Base-by-base conservation (phyloP, 805 yeast genomes). In the Blastobotrys attinorum region DNA sequence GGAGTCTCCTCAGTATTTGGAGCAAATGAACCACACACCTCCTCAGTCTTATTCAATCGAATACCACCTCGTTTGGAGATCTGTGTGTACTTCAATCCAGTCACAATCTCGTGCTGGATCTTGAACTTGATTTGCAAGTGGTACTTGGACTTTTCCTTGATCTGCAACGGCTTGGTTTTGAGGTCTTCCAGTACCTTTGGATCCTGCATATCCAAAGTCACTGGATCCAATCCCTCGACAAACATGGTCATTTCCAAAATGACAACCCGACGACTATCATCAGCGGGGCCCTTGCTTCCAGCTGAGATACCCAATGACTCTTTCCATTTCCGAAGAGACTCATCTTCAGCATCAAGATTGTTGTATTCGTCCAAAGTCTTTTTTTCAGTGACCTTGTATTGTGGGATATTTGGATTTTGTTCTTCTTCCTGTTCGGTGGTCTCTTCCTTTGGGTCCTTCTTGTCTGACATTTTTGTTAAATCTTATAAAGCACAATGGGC, bases 291-390 rank as follows among this genome's bases (percentile, higher is more conserved):
- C 79, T 79, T 11, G 84, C 89, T 50, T 47, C 78, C 79, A 40
- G 78, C 64, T 8, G 48, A 34, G n/a, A 88, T 67, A 0, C 97
- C 97, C 25, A 88, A 67, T 1, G 95, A 83, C 45, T 79, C 84
- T 63, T 89, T 89, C 97, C 97, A 88, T 63, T 84, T 85, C 49
- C 82, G 84, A 50, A 88, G 70, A 15, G 94, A 82, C 63, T 86
- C 96, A 61, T 88, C 97, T 54, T 87, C 83, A 10, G 90, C 90
- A 59, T 88, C 97, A 52, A 88, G 65, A 45, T 80, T 73, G 44
- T 81, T 77, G 63, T 88, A 88, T 60, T 88, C 96, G 35, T 76
- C 87, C 34, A 88, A 73, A 15, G 94, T 82, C 59, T 87, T 87
- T 67, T 88, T 76, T 16, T 66, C 73, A 3, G 77, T 75, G 18